Conservation (phyloP, 768 basidiomycete genomes). For the Auriscalpium orientale region DNA sequence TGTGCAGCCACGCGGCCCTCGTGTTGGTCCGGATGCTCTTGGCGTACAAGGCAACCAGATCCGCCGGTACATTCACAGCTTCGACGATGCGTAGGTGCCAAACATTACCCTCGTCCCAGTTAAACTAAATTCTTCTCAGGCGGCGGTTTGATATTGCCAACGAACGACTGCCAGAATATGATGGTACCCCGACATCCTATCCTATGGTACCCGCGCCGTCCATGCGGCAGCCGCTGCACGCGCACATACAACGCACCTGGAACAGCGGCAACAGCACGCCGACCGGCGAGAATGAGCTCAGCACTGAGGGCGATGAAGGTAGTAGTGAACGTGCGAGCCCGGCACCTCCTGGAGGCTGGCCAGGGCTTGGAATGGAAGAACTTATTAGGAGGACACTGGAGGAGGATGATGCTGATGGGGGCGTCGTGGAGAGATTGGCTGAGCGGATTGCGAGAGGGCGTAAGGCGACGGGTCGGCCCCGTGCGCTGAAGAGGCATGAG, state of each 20-base stretch:
- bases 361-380: constrained; percentile 45
- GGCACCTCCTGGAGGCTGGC: constrained; percentile 31
- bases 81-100: constrained; percentile 65
- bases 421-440: constrained; percentile 52
- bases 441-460: constrained; percentile 53
- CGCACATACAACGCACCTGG: constrained; percentile 5
- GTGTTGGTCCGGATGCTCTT: constrained; percentile 46
- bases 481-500: constrained; percentile 56
- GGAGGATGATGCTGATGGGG: constrained; percentile 42
- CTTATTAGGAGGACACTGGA: constrained; percentile 56
- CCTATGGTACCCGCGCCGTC: constrained; percentile 54
- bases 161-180: constrained; percentile 63
- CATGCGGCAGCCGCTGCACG: constrained; percentile 37
- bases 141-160: constrained; percentile 68
- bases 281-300: constrained; percentile 2
- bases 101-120: constrained; percentile 1
- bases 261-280: constrained; percentile 13
- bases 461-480: constrained; percentile 36
- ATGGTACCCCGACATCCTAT: constrained; percentile 23
- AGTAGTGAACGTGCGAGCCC: constrained; percentile 29
- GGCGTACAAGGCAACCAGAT: constrained; percentile 55
- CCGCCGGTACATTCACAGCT: constrained; percentile 55
- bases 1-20: constrained; percentile 10
- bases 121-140: constrained; percentile 26
- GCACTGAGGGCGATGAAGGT: constrained; percentile 8